Conservation (phyloP, 106 monocot genomes). For the Allium fistulosum region DNA sequence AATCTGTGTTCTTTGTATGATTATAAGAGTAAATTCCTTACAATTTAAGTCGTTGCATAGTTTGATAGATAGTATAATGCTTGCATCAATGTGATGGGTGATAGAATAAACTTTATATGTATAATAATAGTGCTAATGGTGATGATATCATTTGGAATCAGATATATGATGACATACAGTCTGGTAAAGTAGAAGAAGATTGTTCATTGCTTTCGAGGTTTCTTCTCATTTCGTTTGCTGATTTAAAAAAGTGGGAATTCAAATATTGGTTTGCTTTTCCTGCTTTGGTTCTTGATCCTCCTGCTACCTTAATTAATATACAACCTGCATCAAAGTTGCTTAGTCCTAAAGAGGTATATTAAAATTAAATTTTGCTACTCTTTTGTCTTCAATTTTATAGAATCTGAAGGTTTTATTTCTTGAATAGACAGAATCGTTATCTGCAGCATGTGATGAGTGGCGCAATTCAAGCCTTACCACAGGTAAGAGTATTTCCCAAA, state of each 20-base stretch:
- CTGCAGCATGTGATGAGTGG: slow-evolving; percentile 69
- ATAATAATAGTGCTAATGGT: too few species aligned
- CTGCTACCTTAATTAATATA: slow-evolving; percentile 50
- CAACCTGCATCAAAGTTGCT: slow-evolving; percentile 53
- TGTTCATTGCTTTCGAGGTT: slow-evolving; percentile 65
- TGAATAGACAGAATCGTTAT: slow-evolving; percentile 49
- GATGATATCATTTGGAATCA: slow-evolving; percentile 9
- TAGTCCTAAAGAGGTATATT: slow-evolving; percentile 56
- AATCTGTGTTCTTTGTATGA: too few species aligned
- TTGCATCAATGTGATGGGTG: neutral
- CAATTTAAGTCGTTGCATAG: too few species aligned
- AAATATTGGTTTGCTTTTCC: slow-evolving; percentile 92
- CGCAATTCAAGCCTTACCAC: slow-evolving; percentile 59
- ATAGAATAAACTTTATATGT: neutral
- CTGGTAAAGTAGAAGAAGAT: slow-evolving; percentile 78
- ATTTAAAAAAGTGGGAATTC: slow-evolving; percentile 88
- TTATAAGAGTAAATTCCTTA: too few species aligned
- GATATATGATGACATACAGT: slow-evolving; percentile 72
- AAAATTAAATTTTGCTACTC: neutral
- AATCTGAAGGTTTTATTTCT: slow-evolving; percentile 5
- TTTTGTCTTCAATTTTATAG: neutral
- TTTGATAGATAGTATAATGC: neutral
- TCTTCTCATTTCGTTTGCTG: slow-evolving; percentile 85
- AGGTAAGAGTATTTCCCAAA: slow-evolving; percentile 27
- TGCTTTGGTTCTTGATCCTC: slow-evolving; percentile 79